These are phyloP conservation scores for Pestalotiopsis sp. DNA, from an alignment of 2,329 filamentous ascomycete species.

Conservation along the genomic window DNA sequence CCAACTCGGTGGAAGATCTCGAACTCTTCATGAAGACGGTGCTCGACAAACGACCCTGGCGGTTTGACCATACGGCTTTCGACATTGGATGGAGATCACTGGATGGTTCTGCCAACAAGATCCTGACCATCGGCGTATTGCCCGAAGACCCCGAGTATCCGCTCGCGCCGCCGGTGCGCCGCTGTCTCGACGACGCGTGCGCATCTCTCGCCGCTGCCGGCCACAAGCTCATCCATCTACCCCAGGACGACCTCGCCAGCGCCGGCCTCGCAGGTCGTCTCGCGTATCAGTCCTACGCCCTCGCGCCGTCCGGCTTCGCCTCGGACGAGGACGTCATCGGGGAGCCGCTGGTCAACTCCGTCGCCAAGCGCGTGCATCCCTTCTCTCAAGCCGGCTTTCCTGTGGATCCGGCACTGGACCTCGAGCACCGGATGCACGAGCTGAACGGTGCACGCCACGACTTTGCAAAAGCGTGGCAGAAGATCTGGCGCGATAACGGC, in stretches of 20 bases:
- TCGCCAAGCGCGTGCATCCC: slow-evolving; percentile 26
- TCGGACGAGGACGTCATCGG: slow-evolving; percentile 34
- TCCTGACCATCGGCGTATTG: slow-evolving; percentile 51
- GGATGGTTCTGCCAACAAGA: slow-evolving; percentile 19
- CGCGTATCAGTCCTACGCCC: slow-evolving; percentile 43
- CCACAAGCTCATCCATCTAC: slow-evolving; percentile 44
- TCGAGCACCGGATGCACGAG: slow-evolving; percentile 42
- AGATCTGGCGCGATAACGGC: slow-evolving; percentile 40
- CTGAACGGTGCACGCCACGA: slow-evolving; percentile 39
- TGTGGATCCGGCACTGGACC: slow-evolving; percentile 34
- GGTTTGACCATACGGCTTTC: slow-evolving; percentile 42
- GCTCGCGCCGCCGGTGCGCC: slow-evolving; percentile 52
- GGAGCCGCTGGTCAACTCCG: slow-evolving; percentile 46
- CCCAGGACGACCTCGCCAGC: slow-evolving; percentile 30
- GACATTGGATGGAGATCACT: slow-evolving; percentile 47
- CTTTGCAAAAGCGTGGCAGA: slow-evolving; percentile 43
- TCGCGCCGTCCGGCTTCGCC: slow-evolving; percentile 32
- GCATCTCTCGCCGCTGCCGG: slow-evolving; percentile 42
- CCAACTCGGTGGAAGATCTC: slow-evolving; percentile 41
- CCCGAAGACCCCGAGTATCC: slow-evolving; percentile 49
- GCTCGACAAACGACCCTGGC: slow-evolving; percentile 43
- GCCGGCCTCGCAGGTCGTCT: slow-evolving; percentile 32
- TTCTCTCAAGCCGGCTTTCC: slow-evolving; percentile 21
- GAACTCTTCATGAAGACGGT: slow-evolving; percentile 44
- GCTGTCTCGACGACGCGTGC: slow-evolving; percentile 44